Base-by-base conservation (phyloP, 169 alveolate species). In the Eimeria praecox region DNA sequence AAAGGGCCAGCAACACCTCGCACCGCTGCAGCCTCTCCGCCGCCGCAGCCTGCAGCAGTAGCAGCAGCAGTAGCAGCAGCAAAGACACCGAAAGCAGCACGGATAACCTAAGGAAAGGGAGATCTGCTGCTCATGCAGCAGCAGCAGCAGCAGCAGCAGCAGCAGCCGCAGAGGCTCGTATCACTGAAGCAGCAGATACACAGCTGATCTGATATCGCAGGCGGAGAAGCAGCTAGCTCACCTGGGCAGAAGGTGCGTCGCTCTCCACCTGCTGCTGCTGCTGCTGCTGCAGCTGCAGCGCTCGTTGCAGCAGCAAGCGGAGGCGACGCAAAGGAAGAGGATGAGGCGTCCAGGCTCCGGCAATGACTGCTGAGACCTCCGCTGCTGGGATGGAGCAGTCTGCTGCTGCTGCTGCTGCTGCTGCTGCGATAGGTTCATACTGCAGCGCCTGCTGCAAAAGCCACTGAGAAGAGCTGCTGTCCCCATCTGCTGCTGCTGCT, bases 261-360 rank as follows among this genome's bases (percentile, higher is more conserved):
- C 80, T 27, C 78, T 59, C 92, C 80, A 80, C 80, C 80, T n/a
- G 90, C 73, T 82, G 90, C 90, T 82, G 90, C 75, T 82, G 90
- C 90, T 82, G 90, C 90, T 82, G 73, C 90, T 82, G 89, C 73
- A n/a, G 90, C 92, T 85, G 75, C 92, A 54, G 80, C 64, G 78
- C 92, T 0, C 56, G 78, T 27, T 59, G 92, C 62, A 86, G 92
- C 75, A 86, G 92, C 75, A 86, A n/a, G 59, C 80, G 80, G 80
- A 86, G 92, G 78, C 92, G 92, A 30, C 78, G 92, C 92, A 86
- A 59, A 33, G 92, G 92, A 9, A 86, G 40, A 30, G 62, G 82
- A 59, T 86, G 56, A 40, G 92, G 78, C n/a, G 80, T 56, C 92
- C 92, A 86, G 92, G 92, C 92, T 4, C 92, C 92, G 38, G 75